Base-by-base conservation (phyloP, 2,329 filamentous ascomycete species). In the Aspergillus glaucus region DNA sequence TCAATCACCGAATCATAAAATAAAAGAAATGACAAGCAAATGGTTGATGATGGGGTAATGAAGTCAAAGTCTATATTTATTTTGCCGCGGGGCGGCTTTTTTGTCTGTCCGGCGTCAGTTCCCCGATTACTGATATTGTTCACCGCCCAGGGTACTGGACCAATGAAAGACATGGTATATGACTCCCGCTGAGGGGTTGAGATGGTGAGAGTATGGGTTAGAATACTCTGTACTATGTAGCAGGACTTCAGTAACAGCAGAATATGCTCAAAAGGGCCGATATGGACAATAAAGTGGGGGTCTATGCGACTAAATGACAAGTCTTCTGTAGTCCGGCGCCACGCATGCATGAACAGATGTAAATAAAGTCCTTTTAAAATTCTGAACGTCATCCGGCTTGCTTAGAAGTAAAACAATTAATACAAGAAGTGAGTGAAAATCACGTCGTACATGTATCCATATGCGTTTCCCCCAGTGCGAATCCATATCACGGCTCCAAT, bases 401-500 rank as follows among this genome's bases (percentile, higher is more conserved):
- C 37, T 30, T 40, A 30, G 24, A 43, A 28, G 22, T 26, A 26
- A 30, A 43, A 43, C 24, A 28, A 43, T 50, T 43, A 14, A 49
- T 46, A 50, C 19, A 34, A 32, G 40, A 52, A 43, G 43, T 15
- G 41, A 41, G 12, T 43, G 10, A 22, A 28, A 43, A 43, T 22
- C 43, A 32, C 43, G 19, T 15, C 8, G 15, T 36, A 37, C 34
- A 55, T 45, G 47, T 51, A 55, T 51, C 43, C 48, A 43, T 47
- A 22, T 28, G 26, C 34, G 34, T 36, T 36, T n/a, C 10, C 17
- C 37, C 3, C 37, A 10, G n/a, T n/a, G 34, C 8, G 10, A 40
- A 26, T 43, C 40, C 26, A 45, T 30, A 46, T 66, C 52, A 71
- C 42, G 65, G 77, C 68, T 88, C 87, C 65, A 93, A 75, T 71